These are phyloP conservation scores for Hemerocallis citrina DNA, from an alignment of 106 monocot genomes.

Conservation along the genomic window DNA sequence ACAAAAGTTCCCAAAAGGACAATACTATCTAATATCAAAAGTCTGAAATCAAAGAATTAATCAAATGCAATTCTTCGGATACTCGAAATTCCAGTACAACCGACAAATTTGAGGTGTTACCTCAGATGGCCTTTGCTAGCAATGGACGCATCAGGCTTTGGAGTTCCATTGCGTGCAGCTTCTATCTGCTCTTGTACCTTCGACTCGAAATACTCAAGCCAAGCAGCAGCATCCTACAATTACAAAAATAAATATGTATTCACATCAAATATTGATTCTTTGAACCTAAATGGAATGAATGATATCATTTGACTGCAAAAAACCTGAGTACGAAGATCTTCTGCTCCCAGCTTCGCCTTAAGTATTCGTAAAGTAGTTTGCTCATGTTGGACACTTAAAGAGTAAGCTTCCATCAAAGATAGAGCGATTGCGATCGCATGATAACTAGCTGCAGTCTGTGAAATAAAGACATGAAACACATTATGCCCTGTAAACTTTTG, in stretches of 20 bases:
- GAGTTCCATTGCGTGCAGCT: slow-evolving; percentile 93
- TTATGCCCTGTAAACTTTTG: not conserved
- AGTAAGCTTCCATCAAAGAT: slow-evolving; percentile 95
- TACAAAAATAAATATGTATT: slow-evolving; percentile 1
- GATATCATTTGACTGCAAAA: not conserved
- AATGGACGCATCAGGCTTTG: slow-evolving; percentile 94
- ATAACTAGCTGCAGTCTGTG: slow-evolving; percentile 97
- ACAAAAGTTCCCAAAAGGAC: too few species aligned
- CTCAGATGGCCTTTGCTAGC: slow-evolving; percentile 97
- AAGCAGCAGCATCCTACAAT: slow-evolving; percentile 95
- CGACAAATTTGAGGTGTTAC: slow-evolving; percentile 18
- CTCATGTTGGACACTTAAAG: slow-evolving; percentile 94
- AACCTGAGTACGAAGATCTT: slow-evolving; percentile 96
- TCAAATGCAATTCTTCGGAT: not conserved
- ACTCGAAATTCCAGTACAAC: not conserved
- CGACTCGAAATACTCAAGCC: slow-evolving; percentile 96
- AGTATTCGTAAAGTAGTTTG: slow-evolving; percentile 92
- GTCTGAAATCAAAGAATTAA: not conserved
- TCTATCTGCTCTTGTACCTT: slow-evolving; percentile 92
- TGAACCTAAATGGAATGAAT: not conserved
- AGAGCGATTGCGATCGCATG: slow-evolving; percentile 97
- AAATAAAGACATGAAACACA: not conserved
- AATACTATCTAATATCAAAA: not conserved
- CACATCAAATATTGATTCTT: not conserved
- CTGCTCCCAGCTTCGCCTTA: slow-evolving; percentile 83